A percentile compares a stretch with the other conserved stretches of the same genome.
These are phyloP conservation scores for Piloderma croceum DNA, from an alignment of 768 basidiomycete species.

Conservation along the genomic window DNA sequence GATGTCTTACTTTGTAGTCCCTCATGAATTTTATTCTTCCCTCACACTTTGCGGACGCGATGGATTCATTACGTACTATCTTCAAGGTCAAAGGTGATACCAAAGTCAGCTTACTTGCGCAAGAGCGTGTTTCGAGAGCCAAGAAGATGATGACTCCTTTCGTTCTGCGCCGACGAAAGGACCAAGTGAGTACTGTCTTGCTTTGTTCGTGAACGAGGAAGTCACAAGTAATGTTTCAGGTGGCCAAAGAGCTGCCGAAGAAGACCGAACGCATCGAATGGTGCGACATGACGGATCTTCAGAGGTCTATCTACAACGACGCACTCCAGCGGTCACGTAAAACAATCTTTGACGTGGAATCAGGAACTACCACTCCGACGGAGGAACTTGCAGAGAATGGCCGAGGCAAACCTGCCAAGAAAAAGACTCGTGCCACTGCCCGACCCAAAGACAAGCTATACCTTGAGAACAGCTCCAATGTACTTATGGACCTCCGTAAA, in stretches of 20 bases:
- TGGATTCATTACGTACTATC: conserved; percentile 81
- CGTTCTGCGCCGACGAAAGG: conserved; percentile 93
- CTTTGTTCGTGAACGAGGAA: neutral
- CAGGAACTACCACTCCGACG: conserved; percentile 17
- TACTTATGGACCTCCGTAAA: conserved; percentile 96
- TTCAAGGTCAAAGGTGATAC: conserved; percentile 97
- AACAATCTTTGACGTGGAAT: conserved; percentile 55
- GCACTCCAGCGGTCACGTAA: conserved; percentile 81
- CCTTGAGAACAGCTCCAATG: conserved; percentile 81
- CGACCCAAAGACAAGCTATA: conserved; percentile 63
- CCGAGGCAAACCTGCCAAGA: conserved; percentile 31
- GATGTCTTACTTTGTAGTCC: conserved; percentile 53
- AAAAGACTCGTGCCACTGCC: conserved; percentile 39
- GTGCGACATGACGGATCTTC: conserved; percentile 86
- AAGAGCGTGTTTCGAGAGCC: conserved; percentile 89
- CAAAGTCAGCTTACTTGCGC: conserved; percentile 80
- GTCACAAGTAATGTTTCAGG: conserved; percentile 37
- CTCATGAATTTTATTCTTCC: conserved; percentile 97
- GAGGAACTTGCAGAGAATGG: conserved; percentile 19
- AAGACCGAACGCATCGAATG: conserved; percentile 93
- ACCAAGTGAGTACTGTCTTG: conserved; percentile 53
- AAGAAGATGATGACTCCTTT: conserved; percentile 99
- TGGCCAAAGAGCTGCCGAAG: conserved; percentile 86
- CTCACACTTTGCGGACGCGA: conserved; percentile 72
- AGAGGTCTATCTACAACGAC: conserved; percentile 79